A percentile compares a stretch with the other conserved stretches of the same genome.
These are phyloP conservation scores for Penicillium angulare DNA, from an alignment of 495 filamentous ascomycete species.

Conservation along the genomic window DNA sequence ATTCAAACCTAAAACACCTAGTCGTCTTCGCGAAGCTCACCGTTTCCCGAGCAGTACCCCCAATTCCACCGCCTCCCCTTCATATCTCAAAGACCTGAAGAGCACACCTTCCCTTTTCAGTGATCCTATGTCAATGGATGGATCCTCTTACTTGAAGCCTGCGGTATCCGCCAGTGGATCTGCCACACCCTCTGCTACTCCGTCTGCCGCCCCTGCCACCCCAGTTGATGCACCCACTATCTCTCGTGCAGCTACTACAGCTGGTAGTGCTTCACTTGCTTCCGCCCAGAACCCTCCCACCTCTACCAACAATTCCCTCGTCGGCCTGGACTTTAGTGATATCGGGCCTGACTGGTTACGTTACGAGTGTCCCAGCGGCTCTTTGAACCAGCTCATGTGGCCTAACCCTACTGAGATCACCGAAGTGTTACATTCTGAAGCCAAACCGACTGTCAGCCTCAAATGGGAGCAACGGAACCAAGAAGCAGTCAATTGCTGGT, in stretches of 20 bases:
- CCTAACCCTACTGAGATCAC: no score
- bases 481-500: no score
- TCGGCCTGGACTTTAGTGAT: background rate
- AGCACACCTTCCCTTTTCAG: background rate
- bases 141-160: background rate
- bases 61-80: background rate
- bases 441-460: no score
- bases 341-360: constrained; percentile 2
- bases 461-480: no score
- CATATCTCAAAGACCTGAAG: no score
- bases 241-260: no score
- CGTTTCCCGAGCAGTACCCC: constrained; percentile 29
- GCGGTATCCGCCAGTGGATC: background rate
- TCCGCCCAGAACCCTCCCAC: no score
- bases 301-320: background rate
- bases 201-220: no score
- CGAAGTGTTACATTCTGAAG: no score
- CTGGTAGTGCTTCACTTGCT: no score
- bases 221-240: no score
- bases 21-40: constrained; percentile 42
- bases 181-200: background rate
- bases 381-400: no score
- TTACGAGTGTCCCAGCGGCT: background rate
- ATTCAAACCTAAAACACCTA: constrained; percentile 49
- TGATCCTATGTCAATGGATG: constrained; percentile 7